A percentile compares a stretch with the other conserved stretches of the same genome.
phyloP scores from a whole-genome alignment of 2,329 filamentous ascomycete species.

The Colletotrichum echinochloae region DNA sequence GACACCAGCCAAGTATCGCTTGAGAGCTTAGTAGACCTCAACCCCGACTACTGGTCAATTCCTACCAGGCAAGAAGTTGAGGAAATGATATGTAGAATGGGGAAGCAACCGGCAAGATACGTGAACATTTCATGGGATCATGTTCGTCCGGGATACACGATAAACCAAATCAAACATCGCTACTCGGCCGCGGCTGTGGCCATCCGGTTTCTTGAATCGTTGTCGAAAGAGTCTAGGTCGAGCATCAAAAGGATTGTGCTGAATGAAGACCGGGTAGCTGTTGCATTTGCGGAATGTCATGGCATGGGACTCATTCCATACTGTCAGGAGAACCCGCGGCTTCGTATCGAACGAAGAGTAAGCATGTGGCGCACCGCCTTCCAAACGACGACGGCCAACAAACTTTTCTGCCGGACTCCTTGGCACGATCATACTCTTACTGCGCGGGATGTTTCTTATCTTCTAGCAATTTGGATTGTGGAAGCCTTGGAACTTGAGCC shows the following conservation, averaged over 20 bases:
- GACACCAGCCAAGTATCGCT: too few relatives aligned
- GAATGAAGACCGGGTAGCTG: not conserved
- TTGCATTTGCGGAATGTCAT: not conserved
- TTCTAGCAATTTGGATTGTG: not conserved
- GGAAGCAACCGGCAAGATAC: not conserved
- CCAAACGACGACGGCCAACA: not conserved
- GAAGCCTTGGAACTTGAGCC: constrained; percentile 3
- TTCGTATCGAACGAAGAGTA: constrained; percentile 10
- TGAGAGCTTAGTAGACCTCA: too few relatives aligned
- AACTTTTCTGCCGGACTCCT: too few relatives aligned
- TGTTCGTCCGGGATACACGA: too few relatives aligned
- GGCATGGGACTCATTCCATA: constrained; percentile 10
- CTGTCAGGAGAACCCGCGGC: constrained; percentile 14
- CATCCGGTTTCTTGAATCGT: not conserved
- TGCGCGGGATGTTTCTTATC: not conserved
- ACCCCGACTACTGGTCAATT: not conserved
- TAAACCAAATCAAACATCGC: too few relatives aligned
- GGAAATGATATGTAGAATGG: too few relatives aligned
- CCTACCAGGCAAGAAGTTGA: too few relatives aligned
- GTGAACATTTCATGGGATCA: too few relatives aligned
- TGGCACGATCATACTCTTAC: too few relatives aligned
- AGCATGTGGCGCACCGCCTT: constrained; percentile 13
- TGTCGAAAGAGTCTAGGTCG: not conserved
- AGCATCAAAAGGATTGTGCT: not conserved
- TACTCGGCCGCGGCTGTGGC: not conserved